Percentiles rank a stretch among this genome's conserved stretches.
Evolutionary conservation across 805 yeast species (phyloP).

Genomic region (Candida loeiensis): DNA sequence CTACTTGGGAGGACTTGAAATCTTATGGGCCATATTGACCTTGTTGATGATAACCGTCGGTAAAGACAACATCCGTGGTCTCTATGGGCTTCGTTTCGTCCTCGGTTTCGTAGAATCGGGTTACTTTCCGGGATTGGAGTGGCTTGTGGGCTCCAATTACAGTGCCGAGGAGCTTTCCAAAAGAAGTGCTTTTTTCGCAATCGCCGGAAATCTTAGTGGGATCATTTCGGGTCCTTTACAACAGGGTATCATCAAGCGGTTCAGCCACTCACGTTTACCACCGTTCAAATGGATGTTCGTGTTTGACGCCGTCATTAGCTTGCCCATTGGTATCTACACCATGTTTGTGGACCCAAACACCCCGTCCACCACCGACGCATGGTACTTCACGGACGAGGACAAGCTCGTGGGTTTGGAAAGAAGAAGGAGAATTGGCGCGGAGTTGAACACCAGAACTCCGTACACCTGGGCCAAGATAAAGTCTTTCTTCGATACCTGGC

Average conservation of each 20-base stretch:
- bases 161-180: conserved; percentile 32
- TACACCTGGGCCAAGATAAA: conserved; percentile 41
- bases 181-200: conserved; percentile 32
- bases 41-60: conserved; percentile 32
- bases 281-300: conserved; percentile 48
- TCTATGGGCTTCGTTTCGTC: conserved; percentile 34
- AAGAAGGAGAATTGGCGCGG: conserved; percentile 31
- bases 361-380: conserved; percentile 41
- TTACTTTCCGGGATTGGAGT: conserved; percentile 50
- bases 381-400: conserved; percentile 43
- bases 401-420: conserved; percentile 46
- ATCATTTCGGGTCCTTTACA: conserved; percentile 39
- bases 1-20: conserved; percentile 42
- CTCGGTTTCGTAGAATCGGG: conserved; percentile 48
- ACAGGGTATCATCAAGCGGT: conserved; percentile 22
- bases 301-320: conserved; percentile 38
- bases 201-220: conserved; percentile 33
- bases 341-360: conserved; percentile 45
- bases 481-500: conserved; percentile 47
- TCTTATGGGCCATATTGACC: conserved; percentile 44
- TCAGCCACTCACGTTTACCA: conserved; percentile 14
- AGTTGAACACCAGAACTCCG: conserved; percentile 37
- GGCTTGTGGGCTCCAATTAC: conserved; percentile 32
- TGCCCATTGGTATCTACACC: conserved; percentile 40
- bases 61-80: conserved; percentile 17